Evolutionary conservation across 805 yeast species (phyloP).

Genomic region (Yamadazyma nakazawae): DNA sequence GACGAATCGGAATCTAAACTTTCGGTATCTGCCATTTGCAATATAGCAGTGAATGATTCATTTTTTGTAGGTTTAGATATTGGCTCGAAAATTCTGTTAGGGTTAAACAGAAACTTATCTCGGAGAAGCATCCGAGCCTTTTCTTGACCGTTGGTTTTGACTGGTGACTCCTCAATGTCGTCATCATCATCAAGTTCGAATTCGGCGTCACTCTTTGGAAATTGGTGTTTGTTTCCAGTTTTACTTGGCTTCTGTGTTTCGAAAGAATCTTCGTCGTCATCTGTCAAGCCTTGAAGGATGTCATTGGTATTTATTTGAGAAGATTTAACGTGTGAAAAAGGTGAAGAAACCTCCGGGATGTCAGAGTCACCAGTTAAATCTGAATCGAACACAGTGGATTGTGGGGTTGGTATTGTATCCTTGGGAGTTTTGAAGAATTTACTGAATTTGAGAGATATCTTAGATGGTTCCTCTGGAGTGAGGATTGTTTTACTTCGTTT

Average conservation of each 20-base stretch:
- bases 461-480: slow-evolving; percentile 7
- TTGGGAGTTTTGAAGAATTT: slow-evolving; percentile 5
- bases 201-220: slow-evolving; percentile 3
- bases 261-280: slow-evolving; percentile 6
- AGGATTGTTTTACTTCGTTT: slow-evolving; percentile 11
- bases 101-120: slow-evolving; percentile 21
- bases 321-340: slow-evolving; percentile 9
- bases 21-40: not conserved
- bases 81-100: slow-evolving; percentile 3
- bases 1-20: slow-evolving; percentile 1
- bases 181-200: slow-evolving; percentile 28
- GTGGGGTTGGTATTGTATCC: slow-evolving; percentile 9
- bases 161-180: slow-evolving; percentile 42
- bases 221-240: not conserved
- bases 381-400: slow-evolving; percentile 1
- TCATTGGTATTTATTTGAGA: slow-evolving; percentile 7
- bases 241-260: not conserved
- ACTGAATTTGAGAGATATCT: slow-evolving; percentile 9
- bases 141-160: slow-evolving; percentile 16
- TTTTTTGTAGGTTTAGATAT: not conserved
- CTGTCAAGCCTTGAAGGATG: slow-evolving; percentile 16
- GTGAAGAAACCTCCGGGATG: slow-evolving; percentile 29
- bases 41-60: not conserved
- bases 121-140: slow-evolving; percentile 15
- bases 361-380: slow-evolving; percentile 29